A percentile compares a stretch with the other conserved stretches of the same genome.
Evolutionary conservation across 2,329 filamentous ascomycete species (phyloP).

Genomic region (Fusarium haematococcum): DNA sequence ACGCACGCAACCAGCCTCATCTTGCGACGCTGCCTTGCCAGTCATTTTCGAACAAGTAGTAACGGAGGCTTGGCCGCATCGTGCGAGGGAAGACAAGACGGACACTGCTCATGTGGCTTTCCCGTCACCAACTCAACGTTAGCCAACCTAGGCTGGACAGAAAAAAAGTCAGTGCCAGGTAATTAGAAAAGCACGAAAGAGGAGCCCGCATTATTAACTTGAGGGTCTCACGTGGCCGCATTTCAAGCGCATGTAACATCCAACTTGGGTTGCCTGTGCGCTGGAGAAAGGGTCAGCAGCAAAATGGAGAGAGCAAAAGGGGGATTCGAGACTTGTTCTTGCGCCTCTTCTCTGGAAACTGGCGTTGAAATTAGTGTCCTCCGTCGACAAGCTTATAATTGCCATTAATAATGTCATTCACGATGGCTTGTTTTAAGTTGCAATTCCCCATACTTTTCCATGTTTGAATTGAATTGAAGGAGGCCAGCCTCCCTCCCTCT

Average conservation of each 20-base stretch:
- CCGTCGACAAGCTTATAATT: not conserved
- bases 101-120: not conserved
- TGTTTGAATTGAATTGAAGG: not conserved
- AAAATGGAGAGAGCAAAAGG: not conserved
- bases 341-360: not conserved
- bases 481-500: not conserved
- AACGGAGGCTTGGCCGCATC: not conserved
- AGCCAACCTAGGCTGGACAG: not conserved
- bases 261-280: conserved; percentile 23
- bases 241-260: conserved; percentile 27
- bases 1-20: conserved; percentile 4
- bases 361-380: not conserved
- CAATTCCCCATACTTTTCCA: conserved; percentile 6
- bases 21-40: not conserved
- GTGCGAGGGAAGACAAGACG: not conserved
- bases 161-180: not conserved
- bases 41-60: not conserved
- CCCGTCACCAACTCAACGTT: not conserved
- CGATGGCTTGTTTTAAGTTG: conserved; percentile 8
- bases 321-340: not conserved
- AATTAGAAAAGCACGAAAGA: not conserved
- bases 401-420: not conserved
- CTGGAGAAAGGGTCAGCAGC: conserved; percentile 2
- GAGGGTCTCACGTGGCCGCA: conserved; percentile 35
- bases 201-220: not conserved